These are phyloP conservation scores for Dioscorea alata DNA, from an alignment of 106 monocot genomes.

Conservation along the genomic window DNA sequence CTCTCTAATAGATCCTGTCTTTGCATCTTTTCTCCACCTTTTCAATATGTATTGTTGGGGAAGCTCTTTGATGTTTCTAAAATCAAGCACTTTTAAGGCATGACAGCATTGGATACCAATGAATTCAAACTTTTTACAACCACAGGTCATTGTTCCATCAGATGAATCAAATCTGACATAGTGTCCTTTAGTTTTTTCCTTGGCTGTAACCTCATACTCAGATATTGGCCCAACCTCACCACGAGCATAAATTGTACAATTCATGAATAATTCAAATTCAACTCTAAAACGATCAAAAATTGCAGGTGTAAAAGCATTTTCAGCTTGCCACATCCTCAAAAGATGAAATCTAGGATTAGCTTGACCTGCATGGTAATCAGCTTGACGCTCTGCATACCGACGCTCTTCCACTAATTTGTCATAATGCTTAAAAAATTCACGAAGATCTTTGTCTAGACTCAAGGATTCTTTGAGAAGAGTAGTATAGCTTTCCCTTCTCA, in stretches of 20 bases:
- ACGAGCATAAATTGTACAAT: slow-evolving; percentile 22
- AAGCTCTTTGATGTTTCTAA: slow-evolving; percentile 37
- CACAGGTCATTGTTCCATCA: slow-evolving; percentile 18
- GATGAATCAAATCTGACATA: slow-evolving; percentile 32
- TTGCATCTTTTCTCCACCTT: slow-evolving; percentile 47
- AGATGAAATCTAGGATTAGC: slow-evolving; percentile 7
- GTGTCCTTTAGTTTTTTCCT: slow-evolving; percentile 11
- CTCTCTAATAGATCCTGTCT: slow-evolving; percentile 13
- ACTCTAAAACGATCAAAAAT: slow-evolving; percentile 31
- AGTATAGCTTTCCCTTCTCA: slow-evolving; percentile 13
- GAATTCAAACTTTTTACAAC: slow-evolving; percentile 34
- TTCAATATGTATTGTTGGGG: slow-evolving; percentile 25
- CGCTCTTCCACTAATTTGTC: slow-evolving; percentile 23
- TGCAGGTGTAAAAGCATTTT: slow-evolving; percentile 26
- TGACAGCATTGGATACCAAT: slow-evolving; percentile 33
- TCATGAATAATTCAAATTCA: slow-evolving; percentile 30
- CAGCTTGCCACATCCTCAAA: slow-evolving; percentile 31
- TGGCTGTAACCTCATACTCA: slow-evolving; percentile 24
- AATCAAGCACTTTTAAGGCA: slow-evolving; percentile 28
- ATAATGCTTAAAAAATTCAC: slow-evolving; percentile 14
- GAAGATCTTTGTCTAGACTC: slow-evolving; percentile 23
- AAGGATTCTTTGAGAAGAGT: slow-evolving; percentile 20
- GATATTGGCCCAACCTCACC: slow-evolving; percentile 24
- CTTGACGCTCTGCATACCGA: slow-evolving; percentile 24
- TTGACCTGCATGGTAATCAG: slow-evolving; percentile 30